Percentiles rank a stretch among this genome's conserved stretches.
phyloP scores from a whole-genome alignment of 1,284 basidiomycete genomes.

The Lignosus rhinocerotis region DNA sequence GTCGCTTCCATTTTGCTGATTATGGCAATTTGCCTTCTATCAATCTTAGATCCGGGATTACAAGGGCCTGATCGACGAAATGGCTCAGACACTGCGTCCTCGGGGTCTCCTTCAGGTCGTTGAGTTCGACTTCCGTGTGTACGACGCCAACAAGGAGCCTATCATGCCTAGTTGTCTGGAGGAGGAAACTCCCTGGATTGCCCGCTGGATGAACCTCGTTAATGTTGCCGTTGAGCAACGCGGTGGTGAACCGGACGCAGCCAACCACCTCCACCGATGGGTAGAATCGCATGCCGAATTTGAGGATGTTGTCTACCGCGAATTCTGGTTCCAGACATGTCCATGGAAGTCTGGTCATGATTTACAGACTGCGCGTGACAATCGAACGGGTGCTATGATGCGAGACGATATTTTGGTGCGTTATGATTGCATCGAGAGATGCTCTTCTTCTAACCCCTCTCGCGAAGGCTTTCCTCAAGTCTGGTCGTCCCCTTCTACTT shows the following conservation, averaged over 20 bases:
- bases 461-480: conserved; percentile 59
- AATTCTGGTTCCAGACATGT: conserved; percentile 60
- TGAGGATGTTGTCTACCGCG: conserved; percentile 53
- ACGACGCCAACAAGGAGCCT: conserved; percentile 49
- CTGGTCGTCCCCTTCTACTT: conserved; percentile 66
- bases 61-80: conserved; percentile 62
- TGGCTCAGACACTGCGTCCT: conserved; percentile 64
- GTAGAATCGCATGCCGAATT: conserved; percentile 50
- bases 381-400: conserved; percentile 37
- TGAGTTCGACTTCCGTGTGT: conserved; percentile 69
- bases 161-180: conserved; percentile 38
- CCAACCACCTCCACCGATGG: conserved; percentile 55
- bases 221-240: conserved; percentile 50
- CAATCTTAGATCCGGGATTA: conserved; percentile 66
- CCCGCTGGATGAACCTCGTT: conserved; percentile 60
- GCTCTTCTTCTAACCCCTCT: not conserved
- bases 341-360: conserved; percentile 43
- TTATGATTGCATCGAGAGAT: not conserved
- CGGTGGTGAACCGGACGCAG: conserved; percentile 65
- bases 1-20: conserved; percentile 19
- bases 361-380: conserved; percentile 30
- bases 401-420: conserved; percentile 46
- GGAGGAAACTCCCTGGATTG: conserved; percentile 51
- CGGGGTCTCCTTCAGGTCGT: conserved; percentile 64
- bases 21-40: conserved; percentile 19